These are phyloP conservation scores for Pisolithus orientalis DNA, from an alignment of 768 basidiomycete genomes.

Conservation along the genomic window DNA sequence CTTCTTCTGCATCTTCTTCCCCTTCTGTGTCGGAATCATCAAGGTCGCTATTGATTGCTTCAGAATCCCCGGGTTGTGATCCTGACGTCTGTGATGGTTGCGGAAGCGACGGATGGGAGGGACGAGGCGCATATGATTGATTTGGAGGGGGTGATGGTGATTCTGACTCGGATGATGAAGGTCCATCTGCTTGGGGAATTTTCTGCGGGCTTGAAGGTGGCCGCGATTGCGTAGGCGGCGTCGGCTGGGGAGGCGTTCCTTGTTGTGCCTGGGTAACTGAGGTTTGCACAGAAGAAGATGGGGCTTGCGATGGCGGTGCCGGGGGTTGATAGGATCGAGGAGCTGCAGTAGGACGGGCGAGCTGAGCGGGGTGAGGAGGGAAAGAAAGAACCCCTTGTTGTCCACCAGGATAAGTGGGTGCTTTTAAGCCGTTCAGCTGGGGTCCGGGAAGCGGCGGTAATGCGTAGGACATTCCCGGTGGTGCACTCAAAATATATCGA, in stretches of 20 bases:
- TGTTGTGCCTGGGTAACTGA: constrained; percentile 16
- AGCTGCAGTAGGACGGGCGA: constrained; percentile 14
- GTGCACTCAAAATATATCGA: constrained; percentile 54
- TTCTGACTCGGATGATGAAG: constrained; percentile 60
- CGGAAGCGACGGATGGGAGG: constrained; percentile 73
- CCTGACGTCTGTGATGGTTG: constrained; percentile 43
- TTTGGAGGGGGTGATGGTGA: constrained; percentile 64
- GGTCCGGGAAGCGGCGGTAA: constrained; percentile 63
- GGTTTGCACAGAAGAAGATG: constrained; percentile 10
- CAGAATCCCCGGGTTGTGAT: constrained; percentile 47
- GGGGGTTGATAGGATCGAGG: constrained; percentile 21
- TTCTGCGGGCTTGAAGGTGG: constrained; percentile 14
- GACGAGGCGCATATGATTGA: constrained; percentile 56
- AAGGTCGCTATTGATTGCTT: constrained; percentile 93
- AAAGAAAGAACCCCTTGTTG: constrained; percentile 58
- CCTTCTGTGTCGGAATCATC: constrained; percentile 91
- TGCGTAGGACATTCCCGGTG: constrained; percentile 40
- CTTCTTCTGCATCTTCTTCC: constrained; percentile 80
- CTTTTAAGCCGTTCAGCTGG: constrained; percentile 48
- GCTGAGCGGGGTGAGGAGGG: constrained; percentile 28
- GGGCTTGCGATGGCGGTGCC: neutral
- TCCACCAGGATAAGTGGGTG: constrained; percentile 47
- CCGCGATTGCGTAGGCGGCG: constrained; percentile 12
- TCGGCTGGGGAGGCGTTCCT: constrained; percentile 11
- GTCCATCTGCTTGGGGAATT: constrained; percentile 81